Percentiles rank a stretch among this genome's conserved stretches.
Conservation (phyloP, 352 stramenopile species). For the Phytopythium chamaehyphon region DNA sequence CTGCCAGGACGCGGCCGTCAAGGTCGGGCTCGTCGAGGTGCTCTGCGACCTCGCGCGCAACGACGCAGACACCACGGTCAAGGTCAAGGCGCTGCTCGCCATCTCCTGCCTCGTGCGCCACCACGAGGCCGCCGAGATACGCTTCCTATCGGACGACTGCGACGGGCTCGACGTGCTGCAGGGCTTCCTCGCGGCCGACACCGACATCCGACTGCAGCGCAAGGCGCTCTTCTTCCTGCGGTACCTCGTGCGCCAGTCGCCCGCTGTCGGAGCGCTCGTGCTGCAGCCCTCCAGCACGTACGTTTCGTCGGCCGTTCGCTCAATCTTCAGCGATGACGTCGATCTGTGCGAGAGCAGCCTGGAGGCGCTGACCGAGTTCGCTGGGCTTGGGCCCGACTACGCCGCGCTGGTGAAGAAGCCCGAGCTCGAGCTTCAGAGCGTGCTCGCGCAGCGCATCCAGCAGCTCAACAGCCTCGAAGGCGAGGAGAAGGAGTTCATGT, state of each 20-base stretch:
- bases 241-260: conserved; percentile 67
- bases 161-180: conserved; percentile 56
- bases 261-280: conserved; percentile 45
- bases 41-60: conserved; percentile 53
- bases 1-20: conserved; percentile 68
- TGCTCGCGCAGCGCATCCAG: conserved; percentile 47
- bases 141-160: conserved; percentile 54
- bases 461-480: conserved; percentile 57
- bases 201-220: conserved; percentile 70
- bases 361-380: conserved; percentile 71
- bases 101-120: conserved; percentile 84
- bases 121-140: conserved; percentile 51
- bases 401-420: conserved; percentile 47
- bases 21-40: conserved; percentile 57
- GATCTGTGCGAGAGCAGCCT: conserved; percentile 76
- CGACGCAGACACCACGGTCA: conserved; percentile 60
- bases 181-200: conserved; percentile 35
- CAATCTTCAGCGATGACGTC: conserved; percentile 69
- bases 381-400: conserved; percentile 54
- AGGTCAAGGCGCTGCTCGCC: conserved; percentile 72
- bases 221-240: conserved; percentile 84
- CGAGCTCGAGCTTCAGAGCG: conserved; percentile 36
- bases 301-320: conserved; percentile 33
- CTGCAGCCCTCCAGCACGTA: conserved; percentile 37
- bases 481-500: conserved; percentile 68